Conservation (phyloP, 495 filamentous ascomycete genomes). For the Cercophora scortea region DNA sequence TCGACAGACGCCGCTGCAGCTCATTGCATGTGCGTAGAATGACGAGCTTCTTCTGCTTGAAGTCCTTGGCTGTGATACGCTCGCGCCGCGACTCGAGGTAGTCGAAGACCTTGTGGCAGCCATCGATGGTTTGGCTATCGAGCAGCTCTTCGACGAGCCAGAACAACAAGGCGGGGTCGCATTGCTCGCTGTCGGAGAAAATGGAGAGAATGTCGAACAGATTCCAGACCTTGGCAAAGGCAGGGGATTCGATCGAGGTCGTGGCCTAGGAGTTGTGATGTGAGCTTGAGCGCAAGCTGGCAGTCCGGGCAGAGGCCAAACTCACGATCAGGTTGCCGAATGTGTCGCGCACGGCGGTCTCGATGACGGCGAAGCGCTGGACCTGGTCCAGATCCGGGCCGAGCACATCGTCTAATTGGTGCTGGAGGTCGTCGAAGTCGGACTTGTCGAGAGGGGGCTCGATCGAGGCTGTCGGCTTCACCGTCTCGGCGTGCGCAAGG, state of each 20-base stretch:
- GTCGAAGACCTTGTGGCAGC: slow-evolving; percentile 84
- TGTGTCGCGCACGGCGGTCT: slow-evolving; percentile 67
- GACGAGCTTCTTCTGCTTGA: slow-evolving; percentile 75
- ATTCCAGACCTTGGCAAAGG: slow-evolving; percentile 82
- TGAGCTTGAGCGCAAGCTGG: slow-evolving; percentile 2
- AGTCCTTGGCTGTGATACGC: slow-evolving; percentile 74
- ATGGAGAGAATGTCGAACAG: slow-evolving; percentile 83
- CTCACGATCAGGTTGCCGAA: slow-evolving; percentile 71
- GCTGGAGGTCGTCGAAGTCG: slow-evolving; percentile 44
- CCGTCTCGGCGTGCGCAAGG: slow-evolving; percentile 51
- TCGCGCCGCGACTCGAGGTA: slow-evolving; percentile 90
- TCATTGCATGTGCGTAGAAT: slow-evolving; percentile 93
- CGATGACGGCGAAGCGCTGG: slow-evolving; percentile 57
- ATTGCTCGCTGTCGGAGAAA: slow-evolving; percentile 77
- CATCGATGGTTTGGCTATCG: slow-evolving; percentile 88
- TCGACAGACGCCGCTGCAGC: slow-evolving; percentile 78
- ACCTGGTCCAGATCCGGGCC: slow-evolving; percentile 29
- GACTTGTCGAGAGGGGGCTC: slow-evolving; percentile 69
- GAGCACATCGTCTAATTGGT: slow-evolving; percentile 31
- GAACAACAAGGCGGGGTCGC: slow-evolving; percentile 75
- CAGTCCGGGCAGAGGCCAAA: background rate
- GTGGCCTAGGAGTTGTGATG: slow-evolving; percentile 49
- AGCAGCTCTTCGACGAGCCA: slow-evolving; percentile 91
- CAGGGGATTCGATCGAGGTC: slow-evolving; percentile 61
- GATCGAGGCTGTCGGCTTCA: slow-evolving; percentile 60